phyloP scores from a whole-genome alignment of 2,329 filamentous ascomycete species.

The Diplodia seriata region DNA sequence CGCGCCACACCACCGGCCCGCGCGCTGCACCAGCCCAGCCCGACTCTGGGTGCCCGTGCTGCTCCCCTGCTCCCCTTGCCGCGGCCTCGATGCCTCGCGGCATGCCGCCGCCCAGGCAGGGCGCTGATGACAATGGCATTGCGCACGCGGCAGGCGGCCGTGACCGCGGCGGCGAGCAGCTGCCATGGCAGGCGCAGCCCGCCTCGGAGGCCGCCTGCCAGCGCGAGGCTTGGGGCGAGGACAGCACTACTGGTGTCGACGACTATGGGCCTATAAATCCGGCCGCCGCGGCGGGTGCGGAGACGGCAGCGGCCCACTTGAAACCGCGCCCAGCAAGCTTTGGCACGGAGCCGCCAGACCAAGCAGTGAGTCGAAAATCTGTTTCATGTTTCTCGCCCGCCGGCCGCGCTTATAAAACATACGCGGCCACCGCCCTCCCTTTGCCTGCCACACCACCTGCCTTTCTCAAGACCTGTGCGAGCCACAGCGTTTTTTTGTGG shows the following conservation, averaged over 20 bases:
- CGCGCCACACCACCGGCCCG: conserved; percentile 1
- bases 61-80: conserved; percentile 23
- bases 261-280: conserved; percentile 22
- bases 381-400: conserved; percentile 32
- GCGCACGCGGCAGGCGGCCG: conserved; percentile 7
- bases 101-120: conserved; percentile 17
- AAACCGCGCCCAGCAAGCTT: conserved; percentile 22
- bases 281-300: conserved; percentile 16
- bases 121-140: conserved; percentile 4
- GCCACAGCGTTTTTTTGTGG: conserved; percentile 31
- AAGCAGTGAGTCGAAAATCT: conserved; percentile 30
- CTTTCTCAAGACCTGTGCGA: conserved; percentile 22
- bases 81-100: conserved; percentile 19
- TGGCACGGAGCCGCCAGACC: conserved; percentile 21
- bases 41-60: neutral
- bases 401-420: conserved; percentile 18
- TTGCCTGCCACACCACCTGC: conserved; percentile 26
- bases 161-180: conserved; percentile 8
- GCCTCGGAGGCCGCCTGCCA: conserved; percentile 1
- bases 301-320: conserved; percentile 29
- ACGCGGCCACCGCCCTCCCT: conserved; percentile 27
- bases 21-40: neutral
- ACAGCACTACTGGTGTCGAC: neutral
- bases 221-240: neutral
- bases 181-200: neutral